Evolutionary conservation across 2,329 filamentous ascomycete genomes (phyloP), one percentile per base, ranked within the genome.

Genomic region (Epichloe coenophiala): DNA sequence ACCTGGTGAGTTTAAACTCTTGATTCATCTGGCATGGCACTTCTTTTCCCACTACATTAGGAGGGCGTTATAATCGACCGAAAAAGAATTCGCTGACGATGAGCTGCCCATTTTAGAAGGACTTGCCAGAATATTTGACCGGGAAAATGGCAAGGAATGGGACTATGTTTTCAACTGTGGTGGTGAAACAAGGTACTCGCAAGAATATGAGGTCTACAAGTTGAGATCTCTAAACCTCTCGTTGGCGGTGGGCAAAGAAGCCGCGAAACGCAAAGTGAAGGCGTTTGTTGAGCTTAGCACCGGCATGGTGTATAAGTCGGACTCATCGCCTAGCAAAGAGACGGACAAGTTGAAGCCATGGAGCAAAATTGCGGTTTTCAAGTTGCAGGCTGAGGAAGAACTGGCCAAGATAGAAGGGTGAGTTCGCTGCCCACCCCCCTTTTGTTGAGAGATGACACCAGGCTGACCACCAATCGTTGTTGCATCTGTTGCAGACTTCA

Each of bases 101-200:
- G 33, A 12, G 6, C 41, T 35, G 12, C 35, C 35, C 6, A 3
- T 27, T 50, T 46, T 58, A 90, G 88, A 93, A 68, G 88, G 87
- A 47, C 76, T 95, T 56, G 71, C 79, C 41, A 83, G 88, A 59
- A 90, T 97, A 68, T 97, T 97, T 71, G 87, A 94, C 66, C 86
- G 91, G 55, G 69, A 82, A 52, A 80, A 87, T 62, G 87, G 86
- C 59, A 84, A 86, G 60, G 74, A 88, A 64, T 97, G 89, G 78
- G 91, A 97, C 71, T 97, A 91, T 64, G 89, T 98, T 61, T 95
- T 97, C 79, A 97, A 98, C 75, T 96, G 93, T 69, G 93, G 91
- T 59, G 93, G 93, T 59, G 93, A 98, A 71, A 95, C 91, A 39
- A 83, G 89, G 63, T 93, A 93, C 71, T 94, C 88, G 35, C 91